Percentiles rank a stretch among this genome's conserved stretches.
Conservation (phyloP, 345 rosid species). For the Boechera divaricarpa region DNA sequence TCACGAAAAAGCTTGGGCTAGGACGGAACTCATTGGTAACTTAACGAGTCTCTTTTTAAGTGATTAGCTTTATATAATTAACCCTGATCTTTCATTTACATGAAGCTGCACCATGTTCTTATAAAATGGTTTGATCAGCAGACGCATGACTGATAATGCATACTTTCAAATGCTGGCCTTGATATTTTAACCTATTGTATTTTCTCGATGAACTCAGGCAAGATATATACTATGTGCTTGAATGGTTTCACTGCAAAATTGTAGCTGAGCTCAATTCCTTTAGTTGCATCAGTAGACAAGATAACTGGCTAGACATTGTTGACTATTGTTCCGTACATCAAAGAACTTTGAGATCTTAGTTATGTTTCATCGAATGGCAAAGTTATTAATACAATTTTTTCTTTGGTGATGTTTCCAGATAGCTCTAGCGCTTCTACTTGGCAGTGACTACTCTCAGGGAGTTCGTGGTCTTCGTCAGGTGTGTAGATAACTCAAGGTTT, state of each 20-base stretch:
- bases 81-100: slow-evolving; percentile 29
- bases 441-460: slow-evolving; percentile 87
- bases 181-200: slow-evolving; percentile 5
- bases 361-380: slow-evolving; percentile 8
- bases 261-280: slow-evolving; percentile 10
- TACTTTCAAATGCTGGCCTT: slow-evolving; percentile 16
- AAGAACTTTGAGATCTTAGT: background rate
- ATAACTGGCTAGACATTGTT: background rate
- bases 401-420: slow-evolving; percentile 53
- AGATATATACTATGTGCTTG: background rate
- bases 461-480: slow-evolving; percentile 87
- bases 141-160: slow-evolving; percentile 15
- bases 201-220: slow-evolving; percentile 1
- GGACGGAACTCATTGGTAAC: slow-evolving; percentile 92
- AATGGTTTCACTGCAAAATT: slow-evolving; percentile 19
- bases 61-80: slow-evolving; percentile 24
- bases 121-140: slow-evolving; percentile 2
- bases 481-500: slow-evolving; percentile 44
- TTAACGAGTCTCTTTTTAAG: slow-evolving; percentile 28
- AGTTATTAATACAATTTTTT: background rate
- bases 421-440: slow-evolving; percentile 83
- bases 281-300: slow-evolving; percentile 15
- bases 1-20: slow-evolving; percentile 79
- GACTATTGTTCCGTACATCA: background rate
- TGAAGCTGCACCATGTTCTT: background rate